phyloP scores from a whole-genome alignment of 768 basidiomycete species.

The Gloeophyllum trabeum region DNA sequence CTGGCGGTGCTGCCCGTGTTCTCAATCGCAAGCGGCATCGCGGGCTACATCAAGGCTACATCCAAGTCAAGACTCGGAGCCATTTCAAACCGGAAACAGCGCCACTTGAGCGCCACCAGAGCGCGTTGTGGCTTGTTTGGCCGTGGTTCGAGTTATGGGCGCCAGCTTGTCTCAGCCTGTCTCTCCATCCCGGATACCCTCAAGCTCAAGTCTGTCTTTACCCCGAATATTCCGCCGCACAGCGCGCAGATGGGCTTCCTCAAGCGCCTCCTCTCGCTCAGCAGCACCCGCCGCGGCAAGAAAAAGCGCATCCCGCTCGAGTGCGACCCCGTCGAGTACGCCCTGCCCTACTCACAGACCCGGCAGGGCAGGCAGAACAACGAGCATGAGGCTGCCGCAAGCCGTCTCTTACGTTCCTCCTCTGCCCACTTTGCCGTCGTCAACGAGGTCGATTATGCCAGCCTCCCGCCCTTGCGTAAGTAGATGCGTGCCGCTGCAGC shows the following conservation, averaged over 20 bases:
- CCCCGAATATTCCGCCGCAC: slow-evolving; percentile 7
- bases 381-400: slow-evolving; percentile 32
- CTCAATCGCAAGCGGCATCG: slow-evolving; percentile 11
- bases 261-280: slow-evolving; percentile 58
- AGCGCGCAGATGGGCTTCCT: slow-evolving; percentile 47
- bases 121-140: slow-evolving; percentile 1
- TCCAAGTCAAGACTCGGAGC: too few relatives aligned
- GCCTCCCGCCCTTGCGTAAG: slow-evolving; percentile 65
- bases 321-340: slow-evolving; percentile 14
- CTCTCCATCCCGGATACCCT: background rate
- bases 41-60: too few relatives aligned
- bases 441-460: slow-evolving; percentile 41
- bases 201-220: background rate
- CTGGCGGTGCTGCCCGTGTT: slow-evolving; percentile 37
- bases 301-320: slow-evolving; percentile 22
- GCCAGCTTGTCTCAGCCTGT: background rate
- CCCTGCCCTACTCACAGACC: slow-evolving; percentile 6
- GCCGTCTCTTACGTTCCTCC: slow-evolving; percentile 54
- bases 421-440: slow-evolving; percentile 55
- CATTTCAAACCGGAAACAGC: too few relatives aligned
- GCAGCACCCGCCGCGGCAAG: slow-evolving; percentile 31
- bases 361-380: slow-evolving; percentile 19
- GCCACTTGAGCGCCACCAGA: background rate
- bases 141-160: background rate
- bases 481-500: slow-evolving; percentile 1